These are phyloP conservation scores for Apiospora pterosperma DNA, from an alignment of 2,329 filamentous ascomycete species.

Conservation along the genomic window DNA sequence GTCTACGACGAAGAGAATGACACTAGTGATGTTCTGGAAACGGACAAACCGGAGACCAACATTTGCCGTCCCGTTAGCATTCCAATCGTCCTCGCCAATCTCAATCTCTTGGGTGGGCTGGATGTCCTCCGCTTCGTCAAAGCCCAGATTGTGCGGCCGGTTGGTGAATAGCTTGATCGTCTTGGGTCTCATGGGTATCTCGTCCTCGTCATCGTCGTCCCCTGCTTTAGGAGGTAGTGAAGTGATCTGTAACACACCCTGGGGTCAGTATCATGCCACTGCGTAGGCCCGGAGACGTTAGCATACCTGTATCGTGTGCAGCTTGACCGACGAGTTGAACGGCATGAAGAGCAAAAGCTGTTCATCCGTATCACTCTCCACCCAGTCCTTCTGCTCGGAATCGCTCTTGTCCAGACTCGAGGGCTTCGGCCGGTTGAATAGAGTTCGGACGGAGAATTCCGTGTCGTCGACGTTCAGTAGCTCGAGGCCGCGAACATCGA, in stretches of 20 bases:
- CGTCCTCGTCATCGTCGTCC: slow-evolving; percentile 62
- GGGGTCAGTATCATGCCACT: slow-evolving; percentile 7
- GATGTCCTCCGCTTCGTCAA: slow-evolving; percentile 89
- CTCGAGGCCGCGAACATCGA: slow-evolving; percentile 78
- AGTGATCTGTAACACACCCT: slow-evolving; percentile 61
- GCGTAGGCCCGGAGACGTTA: not conserved
- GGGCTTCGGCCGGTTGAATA: slow-evolving; percentile 67
- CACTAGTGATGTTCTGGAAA: slow-evolving; percentile 87
- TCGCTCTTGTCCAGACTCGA: slow-evolving; percentile 80
- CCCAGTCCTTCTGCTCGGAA: slow-evolving; percentile 81
- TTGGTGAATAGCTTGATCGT: slow-evolving; percentile 86
- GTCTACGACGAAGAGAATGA: slow-evolving; percentile 86
- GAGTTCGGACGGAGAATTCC: slow-evolving; percentile 64
- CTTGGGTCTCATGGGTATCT: slow-evolving; percentile 75
- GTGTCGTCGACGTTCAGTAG: slow-evolving; percentile 77
- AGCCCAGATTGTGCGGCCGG: slow-evolving; percentile 84
- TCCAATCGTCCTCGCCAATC: slow-evolving; percentile 76
- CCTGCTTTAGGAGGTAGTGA: slow-evolving; percentile 59
- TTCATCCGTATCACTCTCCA: slow-evolving; percentile 95
- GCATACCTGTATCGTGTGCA: slow-evolving; percentile 71
- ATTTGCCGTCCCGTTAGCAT: slow-evolving; percentile 69
- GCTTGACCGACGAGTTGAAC: slow-evolving; percentile 82
- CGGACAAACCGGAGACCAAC: slow-evolving; percentile 85
- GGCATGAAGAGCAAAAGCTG: slow-evolving; percentile 92
- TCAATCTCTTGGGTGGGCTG: slow-evolving; percentile 76